Percentiles rank a stretch among this genome's conserved stretches.
phyloP scores from a whole-genome alignment of 2,329 filamentous ascomycete genomes.

The Purpureocillium lavendulum region DNA sequence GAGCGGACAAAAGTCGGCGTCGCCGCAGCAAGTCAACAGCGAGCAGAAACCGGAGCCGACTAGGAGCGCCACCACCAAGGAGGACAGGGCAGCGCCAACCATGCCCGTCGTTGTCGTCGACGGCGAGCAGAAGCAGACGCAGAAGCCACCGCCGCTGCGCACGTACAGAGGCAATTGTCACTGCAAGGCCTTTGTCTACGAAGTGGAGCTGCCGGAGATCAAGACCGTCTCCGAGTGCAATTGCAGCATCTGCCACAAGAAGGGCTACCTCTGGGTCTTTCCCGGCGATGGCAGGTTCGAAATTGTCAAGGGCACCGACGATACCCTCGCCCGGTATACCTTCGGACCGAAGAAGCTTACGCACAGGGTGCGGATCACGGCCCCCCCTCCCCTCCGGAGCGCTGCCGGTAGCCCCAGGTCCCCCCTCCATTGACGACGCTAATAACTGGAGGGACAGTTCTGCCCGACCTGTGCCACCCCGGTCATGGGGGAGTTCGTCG shows the following conservation, averaged over 20 bases:
- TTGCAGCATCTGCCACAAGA: conserved; percentile 56
- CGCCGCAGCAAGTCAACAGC: too few species aligned
- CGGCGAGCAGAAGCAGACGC: conserved; percentile 1
- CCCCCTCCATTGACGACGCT: not conserved
- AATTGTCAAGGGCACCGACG: conserved; percentile 36
- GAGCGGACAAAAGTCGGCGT: too few species aligned
- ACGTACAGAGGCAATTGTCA: conserved; percentile 51
- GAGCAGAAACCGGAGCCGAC: too few species aligned
- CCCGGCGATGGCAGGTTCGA: conserved; percentile 23
- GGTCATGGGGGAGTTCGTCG: conserved; percentile 19
- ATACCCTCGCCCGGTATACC: conserved; percentile 31
- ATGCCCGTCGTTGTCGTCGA: too few species aligned
- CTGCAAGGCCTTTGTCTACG: conserved; percentile 45
- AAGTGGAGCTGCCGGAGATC: conserved; percentile 46
- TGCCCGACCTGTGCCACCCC: conserved; percentile 41
- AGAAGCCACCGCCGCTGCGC: conserved; percentile 13
- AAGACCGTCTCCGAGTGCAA: conserved; percentile 50
- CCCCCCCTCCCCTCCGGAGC: too few species aligned
- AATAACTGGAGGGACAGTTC: conserved; percentile 28
- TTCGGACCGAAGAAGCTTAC: conserved; percentile 28
- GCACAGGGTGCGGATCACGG: conserved; percentile 29
- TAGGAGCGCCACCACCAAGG: too few species aligned
- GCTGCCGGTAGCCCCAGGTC: too few species aligned
- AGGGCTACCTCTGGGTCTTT: conserved; percentile 33
- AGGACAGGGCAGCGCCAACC: too few species aligned